Percentiles rank a stretch among this genome's conserved stretches.
Evolutionary conservation across 1,284 basidiomycete species (phyloP).

Genomic region (Paramarasmius palmivorus): DNA sequence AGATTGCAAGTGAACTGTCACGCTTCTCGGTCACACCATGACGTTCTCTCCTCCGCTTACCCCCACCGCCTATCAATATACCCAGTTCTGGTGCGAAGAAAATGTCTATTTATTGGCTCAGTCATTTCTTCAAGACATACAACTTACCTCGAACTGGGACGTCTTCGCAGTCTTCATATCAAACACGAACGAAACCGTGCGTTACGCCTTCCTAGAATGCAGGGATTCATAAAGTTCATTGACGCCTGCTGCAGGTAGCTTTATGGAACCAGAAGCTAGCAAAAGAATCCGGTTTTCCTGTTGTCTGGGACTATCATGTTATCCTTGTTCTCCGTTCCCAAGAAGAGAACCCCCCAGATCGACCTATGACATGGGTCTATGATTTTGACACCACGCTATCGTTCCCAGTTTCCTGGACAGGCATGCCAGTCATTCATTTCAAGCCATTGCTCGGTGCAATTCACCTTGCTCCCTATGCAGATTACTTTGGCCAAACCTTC

Average conservation of each 20-base stretch:
- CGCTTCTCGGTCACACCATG: not conserved
- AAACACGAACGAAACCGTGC: conserved; percentile 56
- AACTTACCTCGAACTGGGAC: conserved; percentile 41
- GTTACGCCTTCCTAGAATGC: conserved; percentile 13
- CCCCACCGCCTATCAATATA: conserved; percentile 25
- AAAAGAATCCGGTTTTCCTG: conserved; percentile 31
- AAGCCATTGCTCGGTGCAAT: conserved; percentile 8
- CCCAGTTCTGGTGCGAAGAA: conserved; percentile 58
- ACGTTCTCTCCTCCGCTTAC: conserved; percentile 6
- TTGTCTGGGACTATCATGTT: conserved; percentile 81
- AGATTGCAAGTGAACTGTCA: conserved; percentile 3
- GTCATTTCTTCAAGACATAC: conserved; percentile 35
- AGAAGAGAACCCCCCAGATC: conserved; percentile 7
- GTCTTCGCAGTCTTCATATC: conserved; percentile 66
- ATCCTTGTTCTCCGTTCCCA: conserved; percentile 50
- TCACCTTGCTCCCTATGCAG: conserved; percentile 30
- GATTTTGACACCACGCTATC: conserved; percentile 59
- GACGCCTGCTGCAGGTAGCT: conserved; percentile 46
- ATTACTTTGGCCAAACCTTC: conserved; percentile 58
- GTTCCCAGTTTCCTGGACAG: conserved; percentile 49
- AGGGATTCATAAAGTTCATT: not conserved
- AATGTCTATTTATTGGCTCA: conserved; percentile 65
- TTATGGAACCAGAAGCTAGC: conserved; percentile 62
- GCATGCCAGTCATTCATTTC: conserved; percentile 30
- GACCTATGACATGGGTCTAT: conserved; percentile 51